Evolutionary conservation across 2,329 filamentous ascomycete species (phyloP).

Genomic region (Thermoascus crustaceus): DNA sequence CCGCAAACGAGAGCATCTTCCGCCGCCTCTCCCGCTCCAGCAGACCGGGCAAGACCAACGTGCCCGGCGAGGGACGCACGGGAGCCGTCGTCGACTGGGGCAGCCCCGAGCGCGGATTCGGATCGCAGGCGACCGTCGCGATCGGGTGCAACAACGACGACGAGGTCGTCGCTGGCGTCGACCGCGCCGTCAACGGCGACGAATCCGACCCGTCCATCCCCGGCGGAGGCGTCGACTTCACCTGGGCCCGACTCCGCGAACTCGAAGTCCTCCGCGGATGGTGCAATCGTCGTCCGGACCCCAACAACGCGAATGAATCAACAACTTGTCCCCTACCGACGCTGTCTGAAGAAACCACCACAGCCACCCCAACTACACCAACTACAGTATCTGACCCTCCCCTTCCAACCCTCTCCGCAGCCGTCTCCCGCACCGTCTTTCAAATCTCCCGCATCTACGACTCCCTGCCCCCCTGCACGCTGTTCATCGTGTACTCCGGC

Average conservation of each 20-base stretch:
- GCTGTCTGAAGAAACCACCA: slow-evolving; percentile 18
- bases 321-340: slow-evolving; percentile 18
- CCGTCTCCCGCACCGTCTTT: slow-evolving; percentile 43
- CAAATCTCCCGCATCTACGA: slow-evolving; percentile 48
- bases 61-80: slow-evolving; percentile 25
- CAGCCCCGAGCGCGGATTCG: slow-evolving; percentile 58
- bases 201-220: slow-evolving; percentile 37
- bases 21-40: slow-evolving; percentile 60
- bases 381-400: slow-evolving; percentile 5
- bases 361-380: slow-evolving; percentile 10
- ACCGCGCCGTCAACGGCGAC: slow-evolving; percentile 44
- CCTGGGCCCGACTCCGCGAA: slow-evolving; percentile 55
- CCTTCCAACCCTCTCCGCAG: slow-evolving; percentile 32
- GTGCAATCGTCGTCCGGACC: slow-evolving; percentile 45
- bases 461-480: slow-evolving; percentile 49
- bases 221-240: slow-evolving; percentile 50
- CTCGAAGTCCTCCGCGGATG: slow-evolving; percentile 54
- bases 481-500: slow-evolving; percentile 57
- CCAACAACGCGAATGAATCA: slow-evolving; percentile 36
- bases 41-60: slow-evolving; percentile 29
- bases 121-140: slow-evolving; percentile 46
- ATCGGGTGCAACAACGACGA: slow-evolving; percentile 51
- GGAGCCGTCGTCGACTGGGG: slow-evolving; percentile 80
- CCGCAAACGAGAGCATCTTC: slow-evolving; percentile 80
- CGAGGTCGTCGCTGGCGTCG: slow-evolving; percentile 49